Base-by-base conservation (phyloP, 2,329 filamentous ascomycete species). In the Endothia cerciana region DNA sequence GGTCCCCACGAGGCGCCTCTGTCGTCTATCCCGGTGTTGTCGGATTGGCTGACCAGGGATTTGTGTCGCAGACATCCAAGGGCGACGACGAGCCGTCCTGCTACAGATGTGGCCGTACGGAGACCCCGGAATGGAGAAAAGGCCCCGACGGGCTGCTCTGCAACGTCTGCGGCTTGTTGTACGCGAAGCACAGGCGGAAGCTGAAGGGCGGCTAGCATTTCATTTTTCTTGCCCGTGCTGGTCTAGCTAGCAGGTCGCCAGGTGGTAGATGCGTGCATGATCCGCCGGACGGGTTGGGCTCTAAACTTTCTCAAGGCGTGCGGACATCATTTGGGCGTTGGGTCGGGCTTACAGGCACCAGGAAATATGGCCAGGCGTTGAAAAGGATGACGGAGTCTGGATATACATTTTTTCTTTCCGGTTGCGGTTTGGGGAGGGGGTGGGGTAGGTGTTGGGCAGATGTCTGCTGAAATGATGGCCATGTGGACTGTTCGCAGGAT, bases 61-160 rank as follows among this genome's bases (percentile, higher is more conserved):
- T 3, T 11, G 0, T 59, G 10, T n/a, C 11, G 30, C 22, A 63
- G 61, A 13, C 38, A 3, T 63, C 53, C 4, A 58, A 41, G 17
- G 53, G 7, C 6, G 55, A 59, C 28, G 47, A 57, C 49, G 55
- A 55, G n/a, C 60, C 49, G 2, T 53, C 57, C 7, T 69, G 68
- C 45, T 60, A 40, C 19, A 65, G 64, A 22, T 69, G 68, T 56
- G 68, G 68, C 6, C 55, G 66, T 6, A 68, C 57, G 4, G 66
- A 68, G 30, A 69, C 68, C 2, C 68, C 68, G 15, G 64, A 69
- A 56, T 69, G 68, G 68, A 66, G 68, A 11, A 64, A 61, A 47
- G 68, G 68, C 15, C 64, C 68, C 1, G 64, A 68, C 28, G 68
- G 68, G 8, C 19, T 64, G 40, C 64, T 69, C n/a, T 69, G 68